These are phyloP conservation scores for Globisporangium heterothallicum DNA, from an alignment of 352 stramenopile genomes.

Conservation along the genomic window DNA sequence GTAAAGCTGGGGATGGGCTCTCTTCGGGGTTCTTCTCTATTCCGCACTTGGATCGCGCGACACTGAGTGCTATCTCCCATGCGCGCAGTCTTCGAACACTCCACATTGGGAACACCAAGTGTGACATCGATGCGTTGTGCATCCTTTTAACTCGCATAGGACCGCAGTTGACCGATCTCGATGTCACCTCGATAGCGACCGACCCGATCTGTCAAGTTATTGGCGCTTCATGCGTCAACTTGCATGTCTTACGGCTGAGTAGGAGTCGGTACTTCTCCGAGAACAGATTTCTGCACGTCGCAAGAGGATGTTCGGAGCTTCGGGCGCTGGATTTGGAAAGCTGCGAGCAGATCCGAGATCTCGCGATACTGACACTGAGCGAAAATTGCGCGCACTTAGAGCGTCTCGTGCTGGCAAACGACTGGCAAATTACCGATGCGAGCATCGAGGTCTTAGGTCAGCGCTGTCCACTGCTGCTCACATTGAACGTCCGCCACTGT, in stretches of 20 bases:
- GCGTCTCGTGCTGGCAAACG: slow-evolving; percentile 52
- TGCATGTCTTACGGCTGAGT: slow-evolving; percentile 51
- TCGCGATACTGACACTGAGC: slow-evolving; percentile 27
- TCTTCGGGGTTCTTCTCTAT: slow-evolving; percentile 57
- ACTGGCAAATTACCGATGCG: slow-evolving; percentile 67
- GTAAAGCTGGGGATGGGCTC: slow-evolving; percentile 9
- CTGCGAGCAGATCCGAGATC: slow-evolving; percentile 66
- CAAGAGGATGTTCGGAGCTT: slow-evolving; percentile 27
- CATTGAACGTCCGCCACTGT: slow-evolving; percentile 55
- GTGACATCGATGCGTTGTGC: slow-evolving; percentile 41
- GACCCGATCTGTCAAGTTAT: slow-evolving; percentile 52
- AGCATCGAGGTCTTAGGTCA: slow-evolving; percentile 23
- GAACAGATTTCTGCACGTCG: slow-evolving; percentile 43
- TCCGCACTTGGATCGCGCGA: slow-evolving; percentile 31
- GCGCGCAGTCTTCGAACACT: slow-evolving; percentile 31
- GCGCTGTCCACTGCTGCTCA: slow-evolving; percentile 25
- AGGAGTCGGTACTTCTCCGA: slow-evolving; percentile 72
- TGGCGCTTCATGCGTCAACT: slow-evolving; percentile 20
- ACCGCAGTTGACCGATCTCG: slow-evolving; percentile 36
- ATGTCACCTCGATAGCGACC: slow-evolving; percentile 55
- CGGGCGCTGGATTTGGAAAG: slow-evolving; percentile 56
- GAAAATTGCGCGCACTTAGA: slow-evolving; percentile 35
- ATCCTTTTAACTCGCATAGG: slow-evolving; percentile 13
- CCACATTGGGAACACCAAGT: slow-evolving; percentile 51
- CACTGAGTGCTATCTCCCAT: slow-evolving; percentile 21